Evolutionary conservation across 2,329 filamentous ascomycete genomes (phyloP).

Genomic region (Sporothrix dimorphospora): DNA sequence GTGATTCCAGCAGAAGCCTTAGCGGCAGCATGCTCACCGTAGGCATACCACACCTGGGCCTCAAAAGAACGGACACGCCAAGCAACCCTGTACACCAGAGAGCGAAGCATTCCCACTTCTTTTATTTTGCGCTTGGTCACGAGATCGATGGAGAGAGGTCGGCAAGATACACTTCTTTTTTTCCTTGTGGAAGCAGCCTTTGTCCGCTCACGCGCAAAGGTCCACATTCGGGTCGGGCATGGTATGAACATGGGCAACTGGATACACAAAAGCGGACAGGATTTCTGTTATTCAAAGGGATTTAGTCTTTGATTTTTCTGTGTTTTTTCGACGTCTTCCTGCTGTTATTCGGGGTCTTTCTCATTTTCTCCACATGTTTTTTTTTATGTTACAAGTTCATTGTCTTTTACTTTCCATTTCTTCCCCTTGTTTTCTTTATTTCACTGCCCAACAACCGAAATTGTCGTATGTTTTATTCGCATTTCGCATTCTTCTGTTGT

Average conservation of each 20-base stretch:
- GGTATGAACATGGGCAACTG: slow-evolving; percentile 41
- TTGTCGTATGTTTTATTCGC: slow-evolving; percentile 15
- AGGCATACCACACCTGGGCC: slow-evolving; percentile 28
- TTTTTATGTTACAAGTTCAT: slow-evolving; percentile 26
- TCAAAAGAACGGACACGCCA: slow-evolving; percentile 31
- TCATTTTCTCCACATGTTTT: not conserved
- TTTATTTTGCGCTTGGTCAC: slow-evolving; percentile 31
- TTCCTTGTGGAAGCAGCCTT: slow-evolving; percentile 36
- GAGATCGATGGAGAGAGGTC: slow-evolving; percentile 35
- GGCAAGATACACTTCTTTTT: slow-evolving; percentile 40
- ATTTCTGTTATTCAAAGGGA: slow-evolving; percentile 26
- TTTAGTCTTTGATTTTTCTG: slow-evolving; percentile 34
- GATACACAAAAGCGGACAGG: slow-evolving; percentile 38
- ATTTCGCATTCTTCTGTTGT: slow-evolving; percentile 30
- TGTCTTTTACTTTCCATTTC: slow-evolving; percentile 19
- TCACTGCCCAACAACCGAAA: slow-evolving; percentile 16
- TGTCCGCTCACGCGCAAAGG: slow-evolving; percentile 37
- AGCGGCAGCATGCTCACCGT: slow-evolving; percentile 30
- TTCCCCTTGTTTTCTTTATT: slow-evolving; percentile 16
- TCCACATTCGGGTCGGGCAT: slow-evolving; percentile 37
- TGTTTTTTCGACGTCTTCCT: slow-evolving; percentile 33
- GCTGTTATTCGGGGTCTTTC: slow-evolving; percentile 27
- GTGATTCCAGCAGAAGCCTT: slow-evolving; percentile 1
- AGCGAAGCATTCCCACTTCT: slow-evolving; percentile 24
- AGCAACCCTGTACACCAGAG: slow-evolving; percentile 28